Conservation (phyloP, 768 basidiomycete genomes). For the Boletus rubropictus region DNA sequence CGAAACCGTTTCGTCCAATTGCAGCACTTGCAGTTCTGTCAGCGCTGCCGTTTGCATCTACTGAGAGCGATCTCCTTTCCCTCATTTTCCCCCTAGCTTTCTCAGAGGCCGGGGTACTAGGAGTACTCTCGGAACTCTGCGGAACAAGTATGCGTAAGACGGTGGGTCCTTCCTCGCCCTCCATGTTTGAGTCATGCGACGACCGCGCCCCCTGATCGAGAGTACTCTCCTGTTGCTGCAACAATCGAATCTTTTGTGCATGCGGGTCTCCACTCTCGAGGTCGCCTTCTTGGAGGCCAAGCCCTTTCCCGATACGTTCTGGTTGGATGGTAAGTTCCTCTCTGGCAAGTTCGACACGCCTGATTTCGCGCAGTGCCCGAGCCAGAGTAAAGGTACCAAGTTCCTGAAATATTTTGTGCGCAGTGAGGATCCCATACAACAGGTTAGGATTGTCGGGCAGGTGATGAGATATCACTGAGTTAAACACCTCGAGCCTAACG, state of each 20-base stretch:
- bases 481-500: slow-evolving; percentile 84
- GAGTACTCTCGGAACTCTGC: slow-evolving; percentile 38
- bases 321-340: slow-evolving; percentile 52
- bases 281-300: slow-evolving; percentile 16
- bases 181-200: slow-evolving; percentile 6
- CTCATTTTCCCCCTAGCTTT: slow-evolving; percentile 91
- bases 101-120: slow-evolving; percentile 52
- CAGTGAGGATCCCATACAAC: slow-evolving; percentile 76
- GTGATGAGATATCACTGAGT: slow-evolving; percentile 72
- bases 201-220: slow-evolving; percentile 23
- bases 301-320: slow-evolving; percentile 22
- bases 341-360: slow-evolving; percentile 62
- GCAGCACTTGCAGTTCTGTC: slow-evolving; percentile 63
- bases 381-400: slow-evolving; percentile 88
- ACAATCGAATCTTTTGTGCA: slow-evolving; percentile 62
- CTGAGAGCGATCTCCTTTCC: slow-evolving; percentile 56
- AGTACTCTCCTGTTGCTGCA: slow-evolving; percentile 46
- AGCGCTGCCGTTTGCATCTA: slow-evolving; percentile 45
- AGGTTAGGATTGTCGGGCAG: slow-evolving; percentile 82
- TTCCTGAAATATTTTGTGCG: slow-evolving; percentile 82
- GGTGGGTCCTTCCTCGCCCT: slow-evolving; percentile 11
- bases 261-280: slow-evolving; percentile 24
- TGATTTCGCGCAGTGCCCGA: slow-evolving; percentile 80
- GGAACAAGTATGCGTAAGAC: slow-evolving; percentile 36
- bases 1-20: slow-evolving; percentile 85